These are phyloP conservation scores for Picochlorum sp. DNA, from an alignment of 139 green algal species.

Conservation along the genomic window DNA sequence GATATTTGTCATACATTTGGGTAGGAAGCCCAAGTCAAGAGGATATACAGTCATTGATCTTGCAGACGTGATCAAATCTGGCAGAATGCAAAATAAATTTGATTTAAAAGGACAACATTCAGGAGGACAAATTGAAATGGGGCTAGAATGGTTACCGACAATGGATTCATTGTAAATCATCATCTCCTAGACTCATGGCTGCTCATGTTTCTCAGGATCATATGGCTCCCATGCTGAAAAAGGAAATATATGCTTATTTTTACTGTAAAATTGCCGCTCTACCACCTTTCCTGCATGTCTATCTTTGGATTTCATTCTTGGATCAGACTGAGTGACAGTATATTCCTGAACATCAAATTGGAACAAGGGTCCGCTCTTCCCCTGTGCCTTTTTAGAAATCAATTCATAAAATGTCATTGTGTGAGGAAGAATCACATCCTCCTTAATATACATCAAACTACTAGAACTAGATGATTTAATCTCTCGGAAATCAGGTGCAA, in stretches of 20 bases:
- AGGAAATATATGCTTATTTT: constrained; percentile 99
- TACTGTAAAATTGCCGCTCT: constrained; percentile 92
- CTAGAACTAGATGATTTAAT: constrained; percentile 48
- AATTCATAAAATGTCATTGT: constrained; percentile 92
- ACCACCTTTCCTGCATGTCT: constrained; percentile 80
- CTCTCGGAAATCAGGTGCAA: constrained; percentile 80
- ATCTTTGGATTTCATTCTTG: constrained; percentile 76
- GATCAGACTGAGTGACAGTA: constrained; percentile 69
- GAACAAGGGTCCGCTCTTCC: constrained; percentile 90
- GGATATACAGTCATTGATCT: constrained; percentile 14
- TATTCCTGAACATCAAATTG: constrained; percentile 92
- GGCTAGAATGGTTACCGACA: constrained; percentile 7
- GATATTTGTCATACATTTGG: constrained; percentile 7
- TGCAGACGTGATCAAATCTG: neutral
- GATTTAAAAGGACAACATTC: constrained; percentile 1
- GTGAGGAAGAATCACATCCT: constrained; percentile 89
- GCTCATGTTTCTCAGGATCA: constrained; percentile 37
- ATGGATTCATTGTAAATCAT: constrained; percentile 3
- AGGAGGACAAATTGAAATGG: constrained; percentile 7
- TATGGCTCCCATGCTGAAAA: constrained; percentile 85
- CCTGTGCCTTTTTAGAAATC: constrained; percentile 82
- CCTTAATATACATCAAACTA: constrained; percentile 96
- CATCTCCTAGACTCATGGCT: neutral
- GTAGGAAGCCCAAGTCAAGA: constrained; percentile 1
- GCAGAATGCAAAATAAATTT: constrained; percentile 12